These are phyloP conservation scores for Euphorbia celastroides DNA, from an alignment of 441 rosid species.

Conservation along the genomic window DNA sequence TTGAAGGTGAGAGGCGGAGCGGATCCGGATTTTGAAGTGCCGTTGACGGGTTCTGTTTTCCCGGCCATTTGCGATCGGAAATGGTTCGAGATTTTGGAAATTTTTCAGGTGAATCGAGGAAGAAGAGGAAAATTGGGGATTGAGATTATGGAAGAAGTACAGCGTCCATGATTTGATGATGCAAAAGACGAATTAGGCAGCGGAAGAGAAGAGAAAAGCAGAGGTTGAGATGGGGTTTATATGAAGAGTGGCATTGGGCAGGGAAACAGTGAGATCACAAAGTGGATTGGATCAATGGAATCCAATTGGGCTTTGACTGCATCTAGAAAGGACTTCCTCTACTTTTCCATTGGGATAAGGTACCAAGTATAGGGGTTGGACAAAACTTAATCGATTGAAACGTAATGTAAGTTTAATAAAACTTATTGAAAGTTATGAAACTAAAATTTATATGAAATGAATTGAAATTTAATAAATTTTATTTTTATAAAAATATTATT, in stretches of 20 bases:
- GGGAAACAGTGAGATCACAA: no score
- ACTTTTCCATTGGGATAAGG: no score
- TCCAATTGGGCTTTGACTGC: neutral
- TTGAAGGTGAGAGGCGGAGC: slow-evolving; percentile 1
- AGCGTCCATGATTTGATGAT: no score
- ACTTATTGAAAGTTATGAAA: no score
- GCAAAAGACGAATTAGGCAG: neutral
- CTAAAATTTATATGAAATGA: no score
- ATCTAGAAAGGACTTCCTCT: neutral
- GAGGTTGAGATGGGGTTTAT: slow-evolving; percentile 1
- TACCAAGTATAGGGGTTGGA: no score
- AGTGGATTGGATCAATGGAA: neutral
- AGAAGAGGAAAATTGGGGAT: neutral
- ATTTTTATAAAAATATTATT: no score
- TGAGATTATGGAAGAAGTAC: neutral
- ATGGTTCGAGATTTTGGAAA: neutral
- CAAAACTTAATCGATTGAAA: no score
- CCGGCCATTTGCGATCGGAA: slow-evolving; percentile 25
- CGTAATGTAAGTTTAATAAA: no score
- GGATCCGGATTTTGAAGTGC: slow-evolving; percentile 23
- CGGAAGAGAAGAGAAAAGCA: neutral
- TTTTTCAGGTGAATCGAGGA: neutral
- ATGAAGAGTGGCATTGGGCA: neutral
- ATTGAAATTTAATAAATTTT: no score
- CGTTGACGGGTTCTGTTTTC: slow-evolving; percentile 25